Base-by-base conservation (phyloP, 441 rosid genomes). In the Mallotus repandus region DNA sequence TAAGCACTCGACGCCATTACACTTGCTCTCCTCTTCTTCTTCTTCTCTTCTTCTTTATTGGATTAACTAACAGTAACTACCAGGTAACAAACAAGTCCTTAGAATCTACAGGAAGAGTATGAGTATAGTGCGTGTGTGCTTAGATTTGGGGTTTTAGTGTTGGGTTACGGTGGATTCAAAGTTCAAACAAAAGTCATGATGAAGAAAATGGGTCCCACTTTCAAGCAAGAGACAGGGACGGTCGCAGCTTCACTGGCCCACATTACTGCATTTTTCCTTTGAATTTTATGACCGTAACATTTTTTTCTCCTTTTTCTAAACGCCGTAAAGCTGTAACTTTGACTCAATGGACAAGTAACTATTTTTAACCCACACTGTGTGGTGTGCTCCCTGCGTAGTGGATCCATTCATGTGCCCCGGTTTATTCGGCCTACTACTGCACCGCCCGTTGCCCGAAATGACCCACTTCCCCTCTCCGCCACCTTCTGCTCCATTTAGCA, bases 1-100 rank as follows among this genome's bases (percentile, higher is more conserved):
- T 75, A 63, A 18, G 80, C 85, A 52, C 70, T 78, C 15, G 94
- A 88, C 59, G 96, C 86, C 98, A 90, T 89, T 18, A 63, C 49
- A 6, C 46, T 41, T 3, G 9, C 21, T 32, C n/a, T 69, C 46
- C 66, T 21, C 41, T 54, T 22, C 29, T 1, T 6, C 29, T 48
- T 9, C 19, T 2, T 10, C 38, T 25, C 38, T 25, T 32, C 12
- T 16, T 48, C 10, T 7, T 53, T 21, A 35, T 11, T 21, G 11
- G 15, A 13, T 9, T 19, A 12, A 62, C 4, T 5, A 6, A 4
- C 54, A 15, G 0, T 16, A 7, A 21, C 54, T 60, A 46, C 19
- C 7, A 19, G 12, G 45, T 29, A 29, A 52, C 52, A 48, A 22
- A 49, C 32, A 38, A 7, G 41, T 10, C 12, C 7, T 4, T 54